Evolutionary conservation across 768 basidiomycete genomes (phyloP), one percentile per base, ranked within the genome.

Genomic region (Trametes elegans): DNA sequence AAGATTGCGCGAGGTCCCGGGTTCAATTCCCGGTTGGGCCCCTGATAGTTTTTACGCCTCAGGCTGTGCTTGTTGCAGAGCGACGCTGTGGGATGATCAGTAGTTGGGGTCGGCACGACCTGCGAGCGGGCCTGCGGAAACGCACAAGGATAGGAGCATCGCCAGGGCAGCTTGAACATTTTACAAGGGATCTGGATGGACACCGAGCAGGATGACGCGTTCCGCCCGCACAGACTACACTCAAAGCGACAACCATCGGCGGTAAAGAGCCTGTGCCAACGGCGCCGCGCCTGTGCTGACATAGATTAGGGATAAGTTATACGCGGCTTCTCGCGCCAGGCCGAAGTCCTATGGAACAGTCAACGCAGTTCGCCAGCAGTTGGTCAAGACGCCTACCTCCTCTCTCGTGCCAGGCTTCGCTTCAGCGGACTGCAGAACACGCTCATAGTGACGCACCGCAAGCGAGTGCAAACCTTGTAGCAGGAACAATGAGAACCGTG

Each of bases 301-400:
- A 70, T 85, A 94, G 26, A 96, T 87, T 40, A 90, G 72, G 16
- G 89, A 85, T 23, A 98, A 76, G 62, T 97, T 97, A 70, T 93
- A 93, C 0, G 92, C 93, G 7, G 93, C 84, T 65, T 95, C 92
- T 48, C 77, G 76, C 1, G 84, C 82, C 34, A 92, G 73, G 3
- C 78, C 77, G 14, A 69, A 61, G 46, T 79, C 76, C 75, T 87
- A 68, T 11, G 42, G 7, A 49, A 31, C 24, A 23, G 14, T 13
- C 6, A 11, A 19, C 16, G 13, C 7, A 1, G n/a, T 27, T 23
- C 10, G 3, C 7, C 16, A 16, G 10, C 21, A 19, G 48, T 31
- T 28, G 21, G 28, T 48, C 3, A 0, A 49, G 3, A 14, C 11
- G 70, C 71, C 19, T 57, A 76, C 75, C 45, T 73, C 64, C 8